Base-by-base conservation (phyloP, 169 alveolate species). In the Perkinsus marinus region DNA sequence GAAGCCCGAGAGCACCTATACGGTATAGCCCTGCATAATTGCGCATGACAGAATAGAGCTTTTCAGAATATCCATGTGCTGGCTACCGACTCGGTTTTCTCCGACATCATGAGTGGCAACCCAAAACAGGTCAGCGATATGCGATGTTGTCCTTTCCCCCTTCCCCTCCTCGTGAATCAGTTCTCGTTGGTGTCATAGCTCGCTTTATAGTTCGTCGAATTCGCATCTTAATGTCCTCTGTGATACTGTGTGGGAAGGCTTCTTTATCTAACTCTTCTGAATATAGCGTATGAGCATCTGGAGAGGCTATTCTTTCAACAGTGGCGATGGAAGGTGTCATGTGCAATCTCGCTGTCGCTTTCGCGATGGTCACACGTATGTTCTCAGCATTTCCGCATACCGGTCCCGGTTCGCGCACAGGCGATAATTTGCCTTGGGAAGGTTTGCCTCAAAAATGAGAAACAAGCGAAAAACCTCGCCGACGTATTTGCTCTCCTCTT, bases 401-500 rank as follows among this genome's bases (percentile, higher is more conserved):
- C 91, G n/a, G 37, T 41, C 39, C 68, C 46, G 36, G 91, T 89
- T 30, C 91, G 91, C 6, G 91, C 91, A 6, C 91, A 89, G 91
- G 91, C 91, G 39, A 39, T 39, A 0, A 38, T 89, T 9, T 39
- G 68, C 10, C 68, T 89, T 39, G 46, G 39, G 38, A 89, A 89
- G 36, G 10, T 89, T 2, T 89, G 68, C 30, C 43, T 89, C 34
- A 38, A 39, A n/a, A 39, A 89, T 30, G 91, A 26, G 91, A 89
- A 89, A 26, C 46, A 36, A 41, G 91, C 91, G 16, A 38, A 39
- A 68, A 38, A 89, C 17, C 36, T 39, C 57, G 38, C 46, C 34
- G 68, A 39, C 68, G 39, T 39, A 3, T 89, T 89, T 13, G 46
- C 68, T 17, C 79, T 57, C 37, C 79, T 57, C 34, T 26, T 57